phyloP scores from a whole-genome alignment of 192 early-diverging fungal species.

The Pilobolus umbonatus region DNA sequence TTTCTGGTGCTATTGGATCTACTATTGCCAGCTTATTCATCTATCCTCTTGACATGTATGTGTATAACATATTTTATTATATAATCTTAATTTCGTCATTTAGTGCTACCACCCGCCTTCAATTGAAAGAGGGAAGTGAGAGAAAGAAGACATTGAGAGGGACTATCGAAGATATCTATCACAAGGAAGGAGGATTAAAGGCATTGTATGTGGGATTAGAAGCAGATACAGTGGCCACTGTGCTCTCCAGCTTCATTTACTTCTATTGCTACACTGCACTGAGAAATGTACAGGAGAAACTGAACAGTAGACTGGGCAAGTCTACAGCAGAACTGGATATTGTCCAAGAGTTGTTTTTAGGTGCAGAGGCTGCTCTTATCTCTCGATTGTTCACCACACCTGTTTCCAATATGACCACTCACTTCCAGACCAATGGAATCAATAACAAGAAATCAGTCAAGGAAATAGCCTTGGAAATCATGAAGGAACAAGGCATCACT shows the following conservation, averaged over 20 bases:
- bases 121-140: constrained; percentile 9
- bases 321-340: constrained; percentile 33
- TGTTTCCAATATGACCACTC: constrained; percentile 43
- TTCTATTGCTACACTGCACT: constrained; percentile 47
- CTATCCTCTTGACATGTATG: constrained; percentile 46
- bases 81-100: neutral
- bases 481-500: constrained; percentile 38
- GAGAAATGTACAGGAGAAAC: constrained; percentile 39
- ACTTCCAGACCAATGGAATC: constrained; percentile 35
- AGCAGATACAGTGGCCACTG: constrained; percentile 44
- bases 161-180: constrained; percentile 18
- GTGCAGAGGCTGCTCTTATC: constrained; percentile 45
- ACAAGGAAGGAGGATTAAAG: constrained; percentile 36
- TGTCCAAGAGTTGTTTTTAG: constrained; percentile 44
- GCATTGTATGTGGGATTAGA: constrained; percentile 42
- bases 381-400: constrained; percentile 47
- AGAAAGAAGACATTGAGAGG: constrained; percentile 8
- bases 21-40: constrained; percentile 42
- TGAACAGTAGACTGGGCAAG: constrained; percentile 26
- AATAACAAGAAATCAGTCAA: constrained; percentile 23
- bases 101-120: constrained; percentile 30
- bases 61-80: neutral
- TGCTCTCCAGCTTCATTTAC: constrained; percentile 48
- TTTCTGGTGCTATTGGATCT: constrained; percentile 44
- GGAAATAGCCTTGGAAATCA: constrained; percentile 33